Base-by-base conservation (phyloP, 2,329 filamentous ascomycete genomes). In the Thermoascus crustaceus region DNA sequence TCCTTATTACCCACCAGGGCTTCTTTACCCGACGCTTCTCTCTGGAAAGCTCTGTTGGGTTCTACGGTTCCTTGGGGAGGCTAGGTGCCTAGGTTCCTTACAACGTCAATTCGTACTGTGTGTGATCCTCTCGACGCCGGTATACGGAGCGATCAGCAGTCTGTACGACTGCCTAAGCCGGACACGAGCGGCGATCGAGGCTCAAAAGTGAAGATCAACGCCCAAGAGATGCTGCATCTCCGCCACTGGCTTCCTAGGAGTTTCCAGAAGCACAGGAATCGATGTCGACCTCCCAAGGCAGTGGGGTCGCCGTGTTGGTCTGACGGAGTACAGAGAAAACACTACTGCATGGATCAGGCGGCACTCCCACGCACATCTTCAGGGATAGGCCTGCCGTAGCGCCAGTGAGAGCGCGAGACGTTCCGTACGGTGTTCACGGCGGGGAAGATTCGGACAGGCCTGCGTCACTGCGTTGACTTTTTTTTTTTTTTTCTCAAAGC, bases 241-340 rank as follows among this genome's bases (percentile, higher is more conserved):
- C 26, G 18, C 8, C 26, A 9, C 26, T 9, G 26, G 11, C 10
- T 29, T 29, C 26, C 18, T 7, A 16, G 18, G 26, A 8, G 13
- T 29, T 29, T 29, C 26, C 26, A 29, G 26, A 29, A 29, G 26
- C 26, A 29, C 26, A 13, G 18, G 26, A 29, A 29, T 13, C 26
- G 18, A 16, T 16, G 26, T 16, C 13, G n/a, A 16, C 26, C 18
- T n/a, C 5, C 6, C 9, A 24, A 24, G 22, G 6, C 22, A 24
- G 22, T 24, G 22, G 22, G 22, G 9, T n/a, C 8, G 22, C n/a
- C n/a, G n/a, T n/a, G n/a, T n/a, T n/a, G n/a, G n/a, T n/a, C n/a
- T n/a, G n/a, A n/a, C n/a, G n/a, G n/a, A n/a, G n/a, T n/a, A 24
- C 22, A 26, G 13, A 9, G 26, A 13, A 8, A 5, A 9, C 26